Evolutionary conservation across 306 rosid species (phyloP).

Genomic region (Inga oerstediana): DNA sequence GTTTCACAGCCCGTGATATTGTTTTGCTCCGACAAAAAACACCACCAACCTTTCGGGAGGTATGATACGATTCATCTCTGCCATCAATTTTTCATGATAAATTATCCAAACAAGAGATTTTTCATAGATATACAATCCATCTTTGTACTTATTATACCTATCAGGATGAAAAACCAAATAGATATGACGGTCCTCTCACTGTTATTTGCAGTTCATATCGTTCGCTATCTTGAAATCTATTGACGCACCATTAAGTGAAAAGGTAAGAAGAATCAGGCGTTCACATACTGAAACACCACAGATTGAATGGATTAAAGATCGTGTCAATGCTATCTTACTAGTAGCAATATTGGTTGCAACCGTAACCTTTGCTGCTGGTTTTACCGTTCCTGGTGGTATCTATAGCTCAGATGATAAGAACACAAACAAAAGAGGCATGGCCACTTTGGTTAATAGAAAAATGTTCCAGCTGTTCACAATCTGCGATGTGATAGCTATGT

Average conservation of each 20-base stretch:
- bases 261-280: not conserved
- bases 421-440: not conserved
- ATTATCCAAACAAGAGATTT: no score
- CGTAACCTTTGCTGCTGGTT: not conserved
- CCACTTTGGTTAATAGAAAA: not conserved
- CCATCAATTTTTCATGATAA: not conserved
- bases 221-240: not conserved
- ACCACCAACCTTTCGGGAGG: not conserved
- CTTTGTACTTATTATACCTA: not conserved
- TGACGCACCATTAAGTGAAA: not conserved
- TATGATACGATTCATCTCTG: not conserved
- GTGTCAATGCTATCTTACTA: constrained; percentile 22
- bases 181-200: not conserved
- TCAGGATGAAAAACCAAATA: no score
- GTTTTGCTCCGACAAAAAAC: not conserved
- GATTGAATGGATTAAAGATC: constrained; percentile 8
- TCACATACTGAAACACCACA: not conserved
- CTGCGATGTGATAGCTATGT: not conserved
- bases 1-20: not conserved
- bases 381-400: not conserved
- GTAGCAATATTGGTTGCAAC: constrained; percentile 26
- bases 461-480: constrained; percentile 1
- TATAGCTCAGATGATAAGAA: not conserved
- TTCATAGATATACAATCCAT: not conserved
- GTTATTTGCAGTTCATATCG: not conserved